Evolutionary conservation across 306 rosid species (phyloP), one percentile per base, ranked within the genome.

Genomic region (Gynostemma pentaphyllum): DNA sequence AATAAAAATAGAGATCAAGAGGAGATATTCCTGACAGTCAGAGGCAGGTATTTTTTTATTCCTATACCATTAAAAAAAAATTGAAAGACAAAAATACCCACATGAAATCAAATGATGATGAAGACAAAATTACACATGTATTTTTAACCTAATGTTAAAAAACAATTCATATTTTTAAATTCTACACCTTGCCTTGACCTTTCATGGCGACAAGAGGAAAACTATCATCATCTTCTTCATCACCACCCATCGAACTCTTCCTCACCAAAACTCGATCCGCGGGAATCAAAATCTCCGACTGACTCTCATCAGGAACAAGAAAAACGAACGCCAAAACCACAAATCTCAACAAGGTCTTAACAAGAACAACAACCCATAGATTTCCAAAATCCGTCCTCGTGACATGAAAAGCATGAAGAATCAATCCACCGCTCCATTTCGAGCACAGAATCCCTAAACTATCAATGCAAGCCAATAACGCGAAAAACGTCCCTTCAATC

Each of bases 401-500:
- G 50, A 85, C 75, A 54, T 75, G 77, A 14, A 83, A 67, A 4
- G 46, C 19, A 2, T 74, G 79, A 53, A 81, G 95, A 29, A 89
- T 76, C 32, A 78, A 18, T 45, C 88, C 95, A 32, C 95, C 96
- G 34, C 78, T 77, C 76, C 80, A 78, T 71, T 37, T 83, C 13
- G 90, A 77, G 26, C 81, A 59, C 49, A 88, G 71, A 3, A 18
- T 7, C 7, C 88, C 96, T 5, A 72, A 56, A 69, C 89, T 88
- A 49, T 88, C 96, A 30, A 88, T 83, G 77, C 84, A 75, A 82
- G 83, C 83, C 22, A 88, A 53, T 9, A 85, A 68, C 0, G 96
- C 96, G 10, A 88, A 88, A 70, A 85, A 88, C 0, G 94, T 83
- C 45, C 96, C 96, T 68, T 85, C 96, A 24, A 88, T 88, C 40